Base-by-base conservation (phyloP, 2,329 filamentous ascomycete genomes). In the Trematosphaeria pertusa region DNA sequence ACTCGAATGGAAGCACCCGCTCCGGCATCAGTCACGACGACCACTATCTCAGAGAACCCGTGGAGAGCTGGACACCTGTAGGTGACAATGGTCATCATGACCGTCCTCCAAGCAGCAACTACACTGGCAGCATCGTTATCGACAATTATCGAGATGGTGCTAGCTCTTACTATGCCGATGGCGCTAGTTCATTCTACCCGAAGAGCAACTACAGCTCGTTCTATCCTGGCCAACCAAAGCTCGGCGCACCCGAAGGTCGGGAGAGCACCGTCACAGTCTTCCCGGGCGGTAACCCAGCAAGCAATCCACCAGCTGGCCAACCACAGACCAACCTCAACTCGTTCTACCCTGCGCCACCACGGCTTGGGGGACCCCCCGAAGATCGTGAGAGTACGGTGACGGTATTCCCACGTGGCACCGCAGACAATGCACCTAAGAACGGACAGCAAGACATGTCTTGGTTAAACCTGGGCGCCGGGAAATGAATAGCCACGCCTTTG, bases 381-480 rank as follows among this genome's bases (percentile, higher is more conserved):
- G 37, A 86, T 33, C 84, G 85, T 0, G 81, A 83, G 33, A 87
- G 84, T 52, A 76, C 46, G 36, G 47, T 53, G 43, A 62, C 46
- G 32, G 48, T 12, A 46, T 57, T 19, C 64, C 64, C 39, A 58
- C 56, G 53, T 2, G 53, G 50, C 6, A 43, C 45, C 36, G 44
- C 55, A 11, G 50, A 52, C 15, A 49, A 28, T 28, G 24, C 56
- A 26, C 46, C 43, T n/a, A 62, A 61, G 41, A 54, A 62, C 21
- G 56, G 50, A 37, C 59, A 65, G 26, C 81, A 37, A 75, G 88
- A 91, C 68, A 89, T 91, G 86, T 89, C 87, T 72, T 92, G 88
- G 88, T 73, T 92, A 54, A 91, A 91, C 63, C 77, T 91, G 14
- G 85, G 84, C 36, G 81, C 62, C 34, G 63, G 59, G 31, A 62